These are phyloP conservation scores for Pterocarpus macrocarpus DNA, from an alignment of 306 rosid species.

Conservation along the genomic window DNA sequence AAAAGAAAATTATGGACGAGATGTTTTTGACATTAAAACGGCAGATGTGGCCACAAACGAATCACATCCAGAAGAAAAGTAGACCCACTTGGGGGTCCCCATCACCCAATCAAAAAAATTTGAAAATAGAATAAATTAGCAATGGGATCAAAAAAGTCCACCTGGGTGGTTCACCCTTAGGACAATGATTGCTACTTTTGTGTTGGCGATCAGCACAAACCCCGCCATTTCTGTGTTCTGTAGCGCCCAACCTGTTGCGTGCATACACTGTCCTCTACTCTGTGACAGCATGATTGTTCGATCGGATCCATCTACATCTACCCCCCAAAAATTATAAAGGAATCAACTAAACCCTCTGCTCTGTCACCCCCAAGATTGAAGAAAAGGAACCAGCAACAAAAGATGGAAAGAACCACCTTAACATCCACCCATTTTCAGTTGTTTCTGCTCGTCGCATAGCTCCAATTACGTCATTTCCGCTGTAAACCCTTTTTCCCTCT, in stretches of 20 bases:
- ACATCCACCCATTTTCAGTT: no score
- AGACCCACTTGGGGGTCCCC: constrained; percentile 7
- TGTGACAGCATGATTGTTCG: not conserved
- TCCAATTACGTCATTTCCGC: constrained; percentile 41
- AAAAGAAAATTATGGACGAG: not conserved
- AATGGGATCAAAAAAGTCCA: constrained; percentile 28
- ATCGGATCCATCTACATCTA: constrained; percentile 12
- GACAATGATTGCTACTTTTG: constrained; percentile 48
- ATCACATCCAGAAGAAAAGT: not conserved
- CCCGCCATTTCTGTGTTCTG: not conserved
- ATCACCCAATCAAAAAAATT: not conserved
- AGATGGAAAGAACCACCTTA: not conserved
- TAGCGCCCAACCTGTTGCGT: constrained; percentile 16
- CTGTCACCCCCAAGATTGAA: not conserved
- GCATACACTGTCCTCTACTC: constrained; percentile 2
- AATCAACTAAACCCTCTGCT: not conserved
- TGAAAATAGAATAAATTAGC: not conserved
- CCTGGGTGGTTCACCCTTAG: constrained; percentile 14
- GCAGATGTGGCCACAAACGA: constrained; percentile 13
- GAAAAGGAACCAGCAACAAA: not conserved
- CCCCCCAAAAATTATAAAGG: not conserved
- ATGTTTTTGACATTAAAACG: not conserved
- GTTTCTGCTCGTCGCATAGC: not conserved
- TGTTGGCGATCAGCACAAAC: constrained; percentile 39
- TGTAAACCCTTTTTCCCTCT: not conserved